These are phyloP conservation scores for Aureobasidium mangrovei DNA, from an alignment of 2,329 filamentous ascomycete species.

Conservation along the genomic window DNA sequence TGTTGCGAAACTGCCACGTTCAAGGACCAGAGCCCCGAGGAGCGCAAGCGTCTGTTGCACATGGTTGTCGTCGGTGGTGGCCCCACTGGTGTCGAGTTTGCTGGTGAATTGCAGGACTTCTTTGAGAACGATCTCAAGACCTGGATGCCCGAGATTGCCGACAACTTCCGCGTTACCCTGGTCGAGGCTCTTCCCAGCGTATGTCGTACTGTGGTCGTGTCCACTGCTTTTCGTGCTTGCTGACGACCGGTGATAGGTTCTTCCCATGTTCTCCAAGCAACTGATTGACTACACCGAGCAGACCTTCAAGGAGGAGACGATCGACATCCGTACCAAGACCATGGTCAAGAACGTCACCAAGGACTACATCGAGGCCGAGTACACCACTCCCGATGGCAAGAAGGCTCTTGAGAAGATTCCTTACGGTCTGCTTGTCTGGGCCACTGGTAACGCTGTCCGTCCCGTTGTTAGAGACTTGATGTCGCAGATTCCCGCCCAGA, in stretches of 20 bases:
- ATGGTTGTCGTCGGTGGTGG: constrained; percentile 87
- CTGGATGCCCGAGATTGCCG: constrained; percentile 89
- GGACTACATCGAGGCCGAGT: constrained; percentile 85
- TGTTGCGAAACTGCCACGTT: constrained; percentile 97
- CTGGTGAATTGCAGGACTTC: constrained; percentile 96
- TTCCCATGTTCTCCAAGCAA: constrained; percentile 98
- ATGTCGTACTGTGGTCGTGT: not conserved
- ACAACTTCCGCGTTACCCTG: constrained; percentile 93
- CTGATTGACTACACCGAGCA: constrained; percentile 99
- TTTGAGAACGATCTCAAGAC: constrained; percentile 98
- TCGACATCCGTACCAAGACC: constrained; percentile 95
- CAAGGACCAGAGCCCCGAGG: constrained; percentile 85
- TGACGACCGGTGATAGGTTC: constrained; percentile 38
- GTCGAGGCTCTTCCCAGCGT: constrained; percentile 94
- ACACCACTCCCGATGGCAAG: constrained; percentile 69
- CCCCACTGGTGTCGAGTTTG: constrained; percentile 95
- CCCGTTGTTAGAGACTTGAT: constrained; percentile 87
- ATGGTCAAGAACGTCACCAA: constrained; percentile 97
- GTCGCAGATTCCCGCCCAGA: constrained; percentile 83
- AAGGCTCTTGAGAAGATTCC: constrained; percentile 77
- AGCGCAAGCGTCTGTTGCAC: constrained; percentile 88
- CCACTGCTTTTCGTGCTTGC: not conserved
- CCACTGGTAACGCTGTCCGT: constrained; percentile 90
- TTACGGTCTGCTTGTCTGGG: constrained; percentile 95
- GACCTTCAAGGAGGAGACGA: constrained; percentile 97